Evolutionary conservation across 1,284 basidiomycete genomes (phyloP).

Genomic region (Tilletia horrida): DNA sequence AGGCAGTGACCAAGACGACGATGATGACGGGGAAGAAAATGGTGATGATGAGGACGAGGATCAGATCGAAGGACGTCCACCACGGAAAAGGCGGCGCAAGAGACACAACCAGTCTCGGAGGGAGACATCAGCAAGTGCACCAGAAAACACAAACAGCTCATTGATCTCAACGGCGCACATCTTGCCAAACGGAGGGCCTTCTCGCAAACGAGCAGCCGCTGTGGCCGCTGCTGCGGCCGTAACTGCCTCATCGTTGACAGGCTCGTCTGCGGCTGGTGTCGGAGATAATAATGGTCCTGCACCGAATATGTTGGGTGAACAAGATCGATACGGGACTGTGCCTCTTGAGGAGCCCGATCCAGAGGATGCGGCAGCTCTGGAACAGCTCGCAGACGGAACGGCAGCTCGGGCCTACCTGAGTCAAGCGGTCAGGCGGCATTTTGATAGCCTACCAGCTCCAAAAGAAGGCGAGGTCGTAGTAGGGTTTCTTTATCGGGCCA

Average conservation of each 20-base stretch:
- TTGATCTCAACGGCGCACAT: conserved; percentile 15
- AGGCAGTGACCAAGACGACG: conserved; percentile 14
- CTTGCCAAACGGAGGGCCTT: neutral
- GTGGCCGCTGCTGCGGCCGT: conserved; percentile 7
- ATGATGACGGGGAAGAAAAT: conserved; percentile 25
- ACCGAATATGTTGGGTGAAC: neutral
- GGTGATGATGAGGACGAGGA: conserved; percentile 4
- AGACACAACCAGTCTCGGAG: neutral
- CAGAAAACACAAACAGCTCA: conserved; percentile 2
- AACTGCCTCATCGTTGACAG: neutral
- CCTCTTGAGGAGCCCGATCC: neutral
- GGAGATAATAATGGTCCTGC: neutral
- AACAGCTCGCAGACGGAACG: conserved; percentile 41
- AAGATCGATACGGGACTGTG: neutral
- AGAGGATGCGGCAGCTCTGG: conserved; percentile 24
- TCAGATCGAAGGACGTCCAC: neutral
- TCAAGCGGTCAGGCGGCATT: conserved; percentile 39
- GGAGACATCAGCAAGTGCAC: neutral
- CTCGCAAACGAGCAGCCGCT: conserved; percentile 17
- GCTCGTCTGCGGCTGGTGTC: neutral
- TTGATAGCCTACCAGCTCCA: conserved; percentile 39
- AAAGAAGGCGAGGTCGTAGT: conserved; percentile 50
- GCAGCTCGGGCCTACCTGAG: conserved; percentile 39
- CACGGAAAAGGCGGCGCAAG: neutral
- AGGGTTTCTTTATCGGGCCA: conserved; percentile 45